These are phyloP conservation scores for Wickerhamiella vanderwaltii DNA, from an alignment of 805 yeast species.

Conservation along the genomic window DNA sequence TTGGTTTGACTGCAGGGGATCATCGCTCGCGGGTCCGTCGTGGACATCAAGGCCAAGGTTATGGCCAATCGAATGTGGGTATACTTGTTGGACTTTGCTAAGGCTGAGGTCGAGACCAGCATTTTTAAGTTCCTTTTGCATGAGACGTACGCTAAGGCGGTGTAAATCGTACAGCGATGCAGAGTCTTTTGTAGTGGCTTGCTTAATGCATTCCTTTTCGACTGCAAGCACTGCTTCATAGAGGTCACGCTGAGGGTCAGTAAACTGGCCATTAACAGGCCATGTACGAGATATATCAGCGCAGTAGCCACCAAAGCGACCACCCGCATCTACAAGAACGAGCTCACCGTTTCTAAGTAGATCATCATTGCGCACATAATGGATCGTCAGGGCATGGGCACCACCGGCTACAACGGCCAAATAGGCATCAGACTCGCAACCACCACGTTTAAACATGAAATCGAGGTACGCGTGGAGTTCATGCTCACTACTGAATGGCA, in stretches of 20 bases:
- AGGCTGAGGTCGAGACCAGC: conserved; percentile 45
- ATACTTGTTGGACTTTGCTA: conserved; percentile 34
- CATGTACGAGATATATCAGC: conserved; percentile 94
- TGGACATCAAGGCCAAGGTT: conserved; percentile 79
- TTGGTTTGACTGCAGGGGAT: conserved; percentile 49
- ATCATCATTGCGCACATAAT: conserved; percentile 87
- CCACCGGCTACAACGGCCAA: conserved; percentile 97
- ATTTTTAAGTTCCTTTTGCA: conserved; percentile 55
- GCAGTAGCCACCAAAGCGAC: conserved; percentile 84
- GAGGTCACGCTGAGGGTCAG: conserved; percentile 68
- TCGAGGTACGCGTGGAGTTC: conserved; percentile 71
- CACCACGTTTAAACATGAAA: conserved; percentile 69
- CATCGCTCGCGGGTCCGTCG: conserved; percentile 32
- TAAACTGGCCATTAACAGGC: conserved; percentile 73
- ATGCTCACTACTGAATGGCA: conserved; percentile 51
- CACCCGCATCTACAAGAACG: conserved; percentile 93
- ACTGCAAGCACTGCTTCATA: conserved; percentile 82
- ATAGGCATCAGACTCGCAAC: conserved; percentile 83
- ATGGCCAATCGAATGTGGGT: conserved; percentile 95
- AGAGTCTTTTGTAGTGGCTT: conserved; percentile 44
- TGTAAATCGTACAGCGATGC: conserved; percentile 65
- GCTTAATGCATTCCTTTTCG: conserved; percentile 61
- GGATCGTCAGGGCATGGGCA: conserved; percentile 76
- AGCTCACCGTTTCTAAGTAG: conserved; percentile 61
- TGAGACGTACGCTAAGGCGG: conserved; percentile 44